These are phyloP conservation scores for Talaromyces amestolkiae DNA, from an alignment of 2,329 filamentous ascomycete species.

Conservation along the genomic window DNA sequence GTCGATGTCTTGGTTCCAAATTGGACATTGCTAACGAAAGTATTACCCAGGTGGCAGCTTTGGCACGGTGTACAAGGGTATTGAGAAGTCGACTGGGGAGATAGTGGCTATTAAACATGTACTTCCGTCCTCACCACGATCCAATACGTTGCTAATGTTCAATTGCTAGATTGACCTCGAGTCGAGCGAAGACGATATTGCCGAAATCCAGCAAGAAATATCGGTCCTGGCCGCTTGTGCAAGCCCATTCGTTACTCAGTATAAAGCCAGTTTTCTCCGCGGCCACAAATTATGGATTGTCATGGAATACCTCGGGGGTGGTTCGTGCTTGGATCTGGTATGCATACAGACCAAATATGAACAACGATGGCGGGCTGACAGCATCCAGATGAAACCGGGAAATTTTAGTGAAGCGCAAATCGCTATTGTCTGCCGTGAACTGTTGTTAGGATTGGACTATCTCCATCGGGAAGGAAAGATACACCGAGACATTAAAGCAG, in stretches of 20 bases:
- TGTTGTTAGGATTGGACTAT: conserved; percentile 87
- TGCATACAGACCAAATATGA: conserved; percentile 25
- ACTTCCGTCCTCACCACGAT: conserved; percentile 37
- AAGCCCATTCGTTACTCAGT: conserved; percentile 90
- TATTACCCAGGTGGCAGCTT: conserved; percentile 78
- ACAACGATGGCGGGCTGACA: conserved; percentile 22
- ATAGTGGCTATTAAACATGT: conserved; percentile 97
- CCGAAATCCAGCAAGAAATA: conserved; percentile 97
- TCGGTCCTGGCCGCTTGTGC: conserved; percentile 91
- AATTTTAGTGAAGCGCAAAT: conserved; percentile 86
- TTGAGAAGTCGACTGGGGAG: conserved; percentile 85
- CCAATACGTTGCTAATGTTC: neutral
- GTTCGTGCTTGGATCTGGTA: conserved; percentile 91
- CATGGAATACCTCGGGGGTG: conserved; percentile 96
- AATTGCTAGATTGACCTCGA: conserved; percentile 86
- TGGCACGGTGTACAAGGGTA: conserved; percentile 93
- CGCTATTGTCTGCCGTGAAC: conserved; percentile 88
- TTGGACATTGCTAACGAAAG: conserved; percentile 18
- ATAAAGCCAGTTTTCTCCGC: conserved; percentile 93
- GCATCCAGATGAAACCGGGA: conserved; percentile 75
- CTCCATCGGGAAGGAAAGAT: conserved; percentile 93
- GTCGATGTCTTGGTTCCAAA: neutral
- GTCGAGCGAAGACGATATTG: conserved; percentile 96
- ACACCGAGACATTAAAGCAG: conserved; percentile 94
- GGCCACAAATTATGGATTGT: conserved; percentile 99